Evolutionary conservation across 768 basidiomycete species (phyloP), one percentile per base, ranked within the genome.

Genomic region (Podaxis carcinomalis): DNA sequence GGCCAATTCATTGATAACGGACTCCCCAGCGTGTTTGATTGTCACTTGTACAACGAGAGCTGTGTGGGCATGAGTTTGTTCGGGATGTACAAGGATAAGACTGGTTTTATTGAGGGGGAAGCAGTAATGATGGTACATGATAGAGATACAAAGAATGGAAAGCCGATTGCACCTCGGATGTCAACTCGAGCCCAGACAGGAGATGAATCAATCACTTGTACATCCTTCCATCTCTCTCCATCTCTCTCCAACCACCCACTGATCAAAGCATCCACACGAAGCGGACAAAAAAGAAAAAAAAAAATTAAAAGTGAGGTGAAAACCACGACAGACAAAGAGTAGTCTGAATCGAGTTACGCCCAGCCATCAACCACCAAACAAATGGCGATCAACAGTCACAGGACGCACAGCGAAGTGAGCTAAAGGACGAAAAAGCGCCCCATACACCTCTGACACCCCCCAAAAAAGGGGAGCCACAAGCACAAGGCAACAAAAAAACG

Each of bases 371-470:
- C 51, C 57, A 53, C 47, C 19, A 49, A 49, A 49, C 13, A 7
- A 42, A 19, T 42, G 40, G n/a, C n/a, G 1, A 9, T 49, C 21
- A 25, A 49, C 42, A 44, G 42, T 44, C 60, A 46, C 23, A 19
- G 59, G 66, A 73, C 77, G 81, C 76, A 81, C 84, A 78, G 81
- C 85, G 81, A 86, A 86, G 83, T 85, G 81, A 77, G 83, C 86
- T 86, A 65, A 86, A 87, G 82, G 77, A 78, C 77, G 32, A 50
- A 59, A 59, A 21, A 69, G 67, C 28, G 47, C 61, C 60, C 50
- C 56, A 25, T 3, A 36, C 7, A 27, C 63, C 62, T 46, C 56
- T n/a, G 37, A 52, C 44, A 2, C 2, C 23, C 56, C 49, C 46
- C 60, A 52, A 19, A 51, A 51, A 21, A 37, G 28, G 51, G 47